Evolutionary conservation across 768 basidiomycete species (phyloP), one percentile per base, ranked within the genome.

Genomic region (Panellus pusillus): DNA sequence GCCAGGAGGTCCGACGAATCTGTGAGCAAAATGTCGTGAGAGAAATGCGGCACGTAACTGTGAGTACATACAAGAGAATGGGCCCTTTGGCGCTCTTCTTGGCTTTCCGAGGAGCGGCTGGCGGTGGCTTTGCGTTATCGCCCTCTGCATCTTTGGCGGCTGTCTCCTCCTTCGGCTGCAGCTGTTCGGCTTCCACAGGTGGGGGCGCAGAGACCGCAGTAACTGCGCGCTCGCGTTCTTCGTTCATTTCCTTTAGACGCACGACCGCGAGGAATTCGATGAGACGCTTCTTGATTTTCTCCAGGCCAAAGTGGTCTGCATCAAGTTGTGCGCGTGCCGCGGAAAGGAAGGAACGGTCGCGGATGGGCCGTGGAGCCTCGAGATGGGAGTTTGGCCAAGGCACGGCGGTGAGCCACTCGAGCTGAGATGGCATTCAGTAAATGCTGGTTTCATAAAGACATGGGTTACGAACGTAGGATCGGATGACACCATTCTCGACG

Each of bases 221-320:
- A 31, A 44, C 41, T 12, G 54, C 59, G 15, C 55, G 20, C 38
- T 71, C 71, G 31, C 68, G 67, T 32, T 72, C 75, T 2, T 72
- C 74, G 52, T 76, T 77, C 51, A 79, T 62, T 60, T 79, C 77
- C 63, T 78, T 76, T 45, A 81, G 70, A 55, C 91, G 74, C 31
- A 95, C 86, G 11, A 97, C 89, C 0, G 92, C 93, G 37, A 98
- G 80, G 67, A 93, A 97, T 64, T 97, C 95, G 42, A 96, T 89
- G 3, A 96, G 70, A 9, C 94, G 79, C 58, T 90, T 86, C 78
- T 97, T 98, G 67, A 98, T 87, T 67, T 90, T 91, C 53, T 94
- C 91, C 15, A 98, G 75, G 1, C 95, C 95, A 62, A 86, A 96
- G 68, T 98, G 94, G 55, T 96, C 94, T 12, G 83, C 78, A 61